phyloP scores from a whole-genome alignment of 805 yeast species.

The Cyberlindnera euphorbiiphila region DNA sequence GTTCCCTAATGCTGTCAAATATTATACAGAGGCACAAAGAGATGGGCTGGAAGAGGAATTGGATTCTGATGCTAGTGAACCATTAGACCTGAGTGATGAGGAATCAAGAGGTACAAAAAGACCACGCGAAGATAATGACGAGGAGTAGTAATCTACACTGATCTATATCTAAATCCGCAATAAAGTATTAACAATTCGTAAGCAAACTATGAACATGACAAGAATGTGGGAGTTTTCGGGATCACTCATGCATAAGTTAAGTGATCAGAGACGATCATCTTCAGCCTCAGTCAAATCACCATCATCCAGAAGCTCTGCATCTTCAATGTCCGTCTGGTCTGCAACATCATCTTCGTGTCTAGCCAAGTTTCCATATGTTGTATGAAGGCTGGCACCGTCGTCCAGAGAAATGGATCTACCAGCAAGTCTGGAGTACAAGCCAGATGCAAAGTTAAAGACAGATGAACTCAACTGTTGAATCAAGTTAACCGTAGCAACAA shows the following conservation, averaged over 20 bases:
- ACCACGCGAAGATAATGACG: constrained; percentile 11
- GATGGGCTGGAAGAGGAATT: constrained; percentile 56
- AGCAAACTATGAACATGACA: too few species aligned
- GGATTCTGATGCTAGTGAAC: constrained; percentile 51
- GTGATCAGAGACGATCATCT: constrained; percentile 24
- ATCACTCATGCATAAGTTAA: too few species aligned
- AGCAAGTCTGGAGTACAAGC: constrained; percentile 9
- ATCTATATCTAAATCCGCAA: too few species aligned
- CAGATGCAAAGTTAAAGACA: constrained; percentile 10
- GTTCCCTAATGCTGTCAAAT: constrained; percentile 80
- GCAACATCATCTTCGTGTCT: constrained; percentile 13
- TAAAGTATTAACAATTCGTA: too few species aligned
- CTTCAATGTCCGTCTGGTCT: constrained; percentile 20
- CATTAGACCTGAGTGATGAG: constrained; percentile 37
- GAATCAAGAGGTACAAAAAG: constrained; percentile 16
- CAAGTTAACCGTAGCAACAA: constrained; percentile 29
- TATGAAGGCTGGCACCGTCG: constrained; percentile 4
- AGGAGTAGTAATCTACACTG: too few species aligned
- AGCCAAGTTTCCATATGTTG: constrained; percentile 9
- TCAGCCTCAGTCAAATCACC: constrained; percentile 30
- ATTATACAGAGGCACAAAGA: constrained; percentile 70
- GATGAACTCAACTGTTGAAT: constrained; percentile 11
- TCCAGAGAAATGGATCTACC: constrained; percentile 21
- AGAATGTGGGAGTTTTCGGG: too few species aligned
- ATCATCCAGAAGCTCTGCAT: constrained; percentile 28